Evolutionary conservation across 192 early-diverging fungal species (phyloP).

Genomic region (Rhizoclosmatium globosum): DNA sequence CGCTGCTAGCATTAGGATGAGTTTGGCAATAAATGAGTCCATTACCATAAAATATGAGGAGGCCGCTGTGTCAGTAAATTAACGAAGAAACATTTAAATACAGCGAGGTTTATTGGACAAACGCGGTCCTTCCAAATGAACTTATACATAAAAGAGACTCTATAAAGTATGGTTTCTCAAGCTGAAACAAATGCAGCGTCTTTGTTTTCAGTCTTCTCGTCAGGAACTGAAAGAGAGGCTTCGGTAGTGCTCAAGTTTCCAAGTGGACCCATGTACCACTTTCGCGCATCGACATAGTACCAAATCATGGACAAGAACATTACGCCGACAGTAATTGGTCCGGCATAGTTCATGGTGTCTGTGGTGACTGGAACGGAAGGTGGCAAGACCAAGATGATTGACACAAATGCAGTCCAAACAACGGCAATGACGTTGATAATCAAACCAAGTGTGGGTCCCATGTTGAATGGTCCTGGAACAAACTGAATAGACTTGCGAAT

Average conservation of each 20-base stretch:
- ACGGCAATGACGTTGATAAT: slow-evolving; percentile 22
- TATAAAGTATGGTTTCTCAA: not conserved
- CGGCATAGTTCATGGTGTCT: slow-evolving; percentile 19
- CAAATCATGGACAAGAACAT: slow-evolving; percentile 34
- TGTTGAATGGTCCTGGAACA: slow-evolving; percentile 21
- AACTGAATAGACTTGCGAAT: slow-evolving; percentile 9
- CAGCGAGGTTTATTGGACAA: not conserved
- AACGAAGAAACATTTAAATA: not conserved
- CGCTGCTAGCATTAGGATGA: not conserved
- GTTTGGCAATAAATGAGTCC: not conserved
- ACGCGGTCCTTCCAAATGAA: not conserved
- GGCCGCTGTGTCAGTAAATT: not conserved
- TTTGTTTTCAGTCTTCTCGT: not conserved
- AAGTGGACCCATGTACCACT: slow-evolving; percentile 19
- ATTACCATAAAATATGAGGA: not conserved
- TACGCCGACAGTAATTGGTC: slow-evolving; percentile 11
- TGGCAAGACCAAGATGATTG: slow-evolving; percentile 11
- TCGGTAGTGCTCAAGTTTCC: not conserved
- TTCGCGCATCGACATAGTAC: slow-evolving; percentile 26
- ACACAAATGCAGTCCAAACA: slow-evolving; percentile 27
- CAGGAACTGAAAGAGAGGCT: not conserved
- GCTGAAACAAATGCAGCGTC: not conserved
- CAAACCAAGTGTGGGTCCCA: slow-evolving; percentile 11
- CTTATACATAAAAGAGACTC: not conserved
- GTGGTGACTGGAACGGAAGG: not conserved